These are phyloP conservation scores for Epichloe gansuensis DNA, from an alignment of 2,329 filamentous ascomycete genomes.

Conservation along the genomic window DNA sequence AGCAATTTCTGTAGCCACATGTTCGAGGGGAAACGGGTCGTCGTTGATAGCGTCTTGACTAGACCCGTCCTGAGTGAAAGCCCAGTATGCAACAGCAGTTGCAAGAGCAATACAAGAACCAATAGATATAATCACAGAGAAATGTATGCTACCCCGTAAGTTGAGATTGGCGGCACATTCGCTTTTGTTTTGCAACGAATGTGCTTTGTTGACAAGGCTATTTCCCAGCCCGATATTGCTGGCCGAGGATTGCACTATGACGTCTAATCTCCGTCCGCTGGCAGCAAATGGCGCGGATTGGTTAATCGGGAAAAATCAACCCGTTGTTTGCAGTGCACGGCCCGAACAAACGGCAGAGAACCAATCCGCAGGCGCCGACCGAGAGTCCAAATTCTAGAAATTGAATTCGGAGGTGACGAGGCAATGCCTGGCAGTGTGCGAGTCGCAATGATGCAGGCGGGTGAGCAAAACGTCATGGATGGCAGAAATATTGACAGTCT, in stretches of 20 bases:
- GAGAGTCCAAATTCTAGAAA: neutral
- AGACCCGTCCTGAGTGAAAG: neutral
- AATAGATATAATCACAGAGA: neutral
- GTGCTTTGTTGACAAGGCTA: neutral
- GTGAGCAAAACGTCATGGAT: neutral
- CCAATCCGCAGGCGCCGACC: neutral
- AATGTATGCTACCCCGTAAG: neutral
- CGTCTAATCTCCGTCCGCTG: neutral
- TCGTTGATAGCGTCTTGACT: neutral
- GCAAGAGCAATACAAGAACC: conserved; percentile 4
- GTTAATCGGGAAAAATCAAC: neutral
- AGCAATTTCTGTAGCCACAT: conserved; percentile 32
- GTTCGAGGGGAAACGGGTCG: conserved; percentile 6
- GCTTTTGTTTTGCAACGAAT: neutral
- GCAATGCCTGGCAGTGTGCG: neutral
- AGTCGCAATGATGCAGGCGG: neutral
- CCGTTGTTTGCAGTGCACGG: neutral
- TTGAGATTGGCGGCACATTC: neutral
- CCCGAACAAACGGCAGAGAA: neutral
- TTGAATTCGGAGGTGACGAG: neutral
- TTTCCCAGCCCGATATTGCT: neutral
- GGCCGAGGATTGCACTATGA: neutral
- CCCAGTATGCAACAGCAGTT: conserved; percentile 5
- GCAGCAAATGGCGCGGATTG: neutral
- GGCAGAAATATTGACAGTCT: neutral